Percentiles rank a stretch among this genome's conserved stretches.
These are phyloP conservation scores for Verticillium tricorpus DNA, from an alignment of 2,329 filamentous ascomycete species.

Conservation along the genomic window DNA sequence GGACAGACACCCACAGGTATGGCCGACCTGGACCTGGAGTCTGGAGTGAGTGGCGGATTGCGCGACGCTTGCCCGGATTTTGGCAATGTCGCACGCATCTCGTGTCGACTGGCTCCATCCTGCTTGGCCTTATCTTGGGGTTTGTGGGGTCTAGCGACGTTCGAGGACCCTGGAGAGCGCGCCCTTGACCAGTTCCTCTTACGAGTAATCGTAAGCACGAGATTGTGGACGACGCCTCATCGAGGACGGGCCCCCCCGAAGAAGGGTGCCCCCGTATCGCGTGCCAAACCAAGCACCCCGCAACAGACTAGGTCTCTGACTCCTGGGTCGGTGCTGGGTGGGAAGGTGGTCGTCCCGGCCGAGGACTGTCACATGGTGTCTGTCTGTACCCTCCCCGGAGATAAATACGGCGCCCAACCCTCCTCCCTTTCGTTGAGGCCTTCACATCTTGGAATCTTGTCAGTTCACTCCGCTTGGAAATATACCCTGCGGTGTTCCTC, in stretches of 20 bases:
- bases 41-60: too few relatives aligned
- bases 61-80: too few relatives aligned
- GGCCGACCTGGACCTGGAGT: too few relatives aligned
- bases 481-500: not conserved
- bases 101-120: not conserved
- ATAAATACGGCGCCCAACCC: not conserved
- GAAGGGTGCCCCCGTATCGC: not conserved
- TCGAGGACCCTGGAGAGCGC: not conserved
- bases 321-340: not conserved
- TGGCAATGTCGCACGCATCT: not conserved
- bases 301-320: not conserved
- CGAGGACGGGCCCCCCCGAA: not conserved
- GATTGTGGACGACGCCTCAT: not conserved
- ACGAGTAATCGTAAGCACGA: not conserved
- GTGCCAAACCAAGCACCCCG: not conserved
- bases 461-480: not conserved
- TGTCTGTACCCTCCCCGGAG: not conserved
- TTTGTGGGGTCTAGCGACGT: too few relatives aligned
- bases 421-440: not conserved
- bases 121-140: not conserved
- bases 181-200: not conserved
- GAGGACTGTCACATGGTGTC: not conserved
- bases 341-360: not conserved
- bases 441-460: not conserved
- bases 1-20: too few relatives aligned